A percentile compares a stretch with the other conserved stretches of the same genome.
Conservation (phyloP, 1,284 basidiomycete species). For the Schizopora paradoxa region DNA sequence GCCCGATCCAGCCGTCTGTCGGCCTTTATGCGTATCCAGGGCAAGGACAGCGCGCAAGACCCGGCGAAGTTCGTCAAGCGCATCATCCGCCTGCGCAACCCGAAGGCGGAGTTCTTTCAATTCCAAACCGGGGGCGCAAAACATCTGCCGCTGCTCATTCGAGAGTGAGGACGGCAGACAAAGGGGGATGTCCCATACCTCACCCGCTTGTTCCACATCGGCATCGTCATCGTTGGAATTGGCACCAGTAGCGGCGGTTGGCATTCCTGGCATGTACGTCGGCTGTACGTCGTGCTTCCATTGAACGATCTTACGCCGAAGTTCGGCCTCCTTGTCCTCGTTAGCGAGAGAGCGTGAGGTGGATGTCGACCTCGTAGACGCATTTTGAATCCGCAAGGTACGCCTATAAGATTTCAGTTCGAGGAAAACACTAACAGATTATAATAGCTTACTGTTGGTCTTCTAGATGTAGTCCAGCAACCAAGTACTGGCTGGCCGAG, state of each 20-base stretch:
- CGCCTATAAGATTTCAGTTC: background rate
- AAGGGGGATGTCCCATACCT: background rate
- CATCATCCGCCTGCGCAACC: constrained; percentile 3
- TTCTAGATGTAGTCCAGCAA: constrained; percentile 8
- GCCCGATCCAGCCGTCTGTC: background rate
- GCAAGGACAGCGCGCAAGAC: background rate
- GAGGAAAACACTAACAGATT: background rate
- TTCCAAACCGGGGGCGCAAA: background rate
- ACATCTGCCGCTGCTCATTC: background rate
- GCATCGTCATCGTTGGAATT: too few relatives aligned
- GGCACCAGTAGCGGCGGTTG: background rate
- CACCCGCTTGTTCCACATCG: background rate
- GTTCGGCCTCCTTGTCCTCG: background rate
- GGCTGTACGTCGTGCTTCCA: background rate
- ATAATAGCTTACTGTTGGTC: constrained; percentile 13
- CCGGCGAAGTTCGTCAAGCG: constrained; percentile 3
- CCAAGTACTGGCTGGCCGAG: constrained; percentile 8
- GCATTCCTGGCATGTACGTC: background rate
- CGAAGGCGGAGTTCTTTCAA: constrained; percentile 1
- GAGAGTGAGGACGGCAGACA: background rate
- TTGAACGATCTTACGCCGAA: background rate
- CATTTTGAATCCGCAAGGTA: background rate
- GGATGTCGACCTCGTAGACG: background rate
- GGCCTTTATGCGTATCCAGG: constrained; percentile 3
- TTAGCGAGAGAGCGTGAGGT: background rate